Percentiles rank a stretch among this genome's conserved stretches.
phyloP scores from a whole-genome alignment of 2,329 filamentous ascomycete species.

The Fusarium annulatum region DNA sequence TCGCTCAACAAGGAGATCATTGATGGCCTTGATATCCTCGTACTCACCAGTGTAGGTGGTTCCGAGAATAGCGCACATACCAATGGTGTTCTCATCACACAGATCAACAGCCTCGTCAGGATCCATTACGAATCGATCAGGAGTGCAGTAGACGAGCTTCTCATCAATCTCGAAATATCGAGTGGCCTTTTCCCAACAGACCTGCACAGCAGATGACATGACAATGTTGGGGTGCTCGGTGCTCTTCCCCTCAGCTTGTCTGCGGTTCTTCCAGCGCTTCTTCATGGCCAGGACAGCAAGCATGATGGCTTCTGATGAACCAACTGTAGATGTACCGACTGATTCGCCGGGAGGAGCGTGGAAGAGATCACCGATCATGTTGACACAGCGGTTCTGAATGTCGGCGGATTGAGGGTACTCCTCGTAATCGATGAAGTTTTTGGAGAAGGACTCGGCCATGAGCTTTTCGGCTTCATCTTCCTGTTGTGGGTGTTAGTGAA shows the following conservation, averaged over 20 bases:
- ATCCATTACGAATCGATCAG: slow-evolving; percentile 72
- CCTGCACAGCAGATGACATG: slow-evolving; percentile 96
- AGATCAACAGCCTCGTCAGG: slow-evolving; percentile 69
- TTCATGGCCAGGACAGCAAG: slow-evolving; percentile 91
- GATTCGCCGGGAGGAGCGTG: slow-evolving; percentile 78
- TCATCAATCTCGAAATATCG: slow-evolving; percentile 95
- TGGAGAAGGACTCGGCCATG: slow-evolving; percentile 91
- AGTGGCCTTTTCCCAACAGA: slow-evolving; percentile 95
- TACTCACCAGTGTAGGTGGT: slow-evolving; percentile 97
- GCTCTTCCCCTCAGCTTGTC: slow-evolving; percentile 84
- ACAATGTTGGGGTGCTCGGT: slow-evolving; percentile 86
- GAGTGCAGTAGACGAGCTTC: slow-evolving; percentile 76
- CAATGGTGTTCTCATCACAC: slow-evolving; percentile 80
- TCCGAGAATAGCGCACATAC: slow-evolving; percentile 90
- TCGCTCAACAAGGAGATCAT: slow-evolving; percentile 82
- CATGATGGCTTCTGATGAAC: slow-evolving; percentile 91
- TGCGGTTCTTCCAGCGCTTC: slow-evolving; percentile 90
- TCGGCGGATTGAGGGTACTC: slow-evolving; percentile 85
- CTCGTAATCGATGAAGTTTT: slow-evolving; percentile 95
- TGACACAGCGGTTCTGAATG: slow-evolving; percentile 91
- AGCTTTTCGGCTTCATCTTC: slow-evolving; percentile 96
- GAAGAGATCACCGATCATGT: slow-evolving; percentile 91
- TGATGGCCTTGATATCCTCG: slow-evolving; percentile 92
- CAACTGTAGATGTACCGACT: slow-evolving; percentile 88
- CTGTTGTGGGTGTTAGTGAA: slow-evolving; percentile 54